A percentile compares a stretch with the other conserved stretches of the same genome.
Conservation (phyloP, 1,284 basidiomycete genomes). For the Naganishia liquefaciens region DNA sequence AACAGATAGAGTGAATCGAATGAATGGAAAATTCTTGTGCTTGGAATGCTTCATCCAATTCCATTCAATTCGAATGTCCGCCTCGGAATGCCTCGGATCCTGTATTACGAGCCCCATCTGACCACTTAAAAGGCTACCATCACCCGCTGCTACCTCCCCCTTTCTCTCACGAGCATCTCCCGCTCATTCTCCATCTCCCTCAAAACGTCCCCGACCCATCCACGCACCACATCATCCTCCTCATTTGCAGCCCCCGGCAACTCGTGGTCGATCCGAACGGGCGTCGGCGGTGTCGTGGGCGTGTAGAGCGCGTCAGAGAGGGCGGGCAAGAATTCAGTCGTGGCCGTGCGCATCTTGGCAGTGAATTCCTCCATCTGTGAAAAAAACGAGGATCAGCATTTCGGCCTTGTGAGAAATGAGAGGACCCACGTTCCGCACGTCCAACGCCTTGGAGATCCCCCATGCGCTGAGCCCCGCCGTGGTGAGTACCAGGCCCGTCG, state of each 20-base stretch:
- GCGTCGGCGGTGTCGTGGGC: neutral
- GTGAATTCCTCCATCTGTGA: slow-evolving; percentile 31
- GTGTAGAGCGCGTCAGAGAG: neutral
- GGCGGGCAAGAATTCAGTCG: neutral
- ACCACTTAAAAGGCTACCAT: too few relatives aligned
- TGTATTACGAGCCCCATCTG: too few relatives aligned
- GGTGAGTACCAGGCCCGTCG: slow-evolving; percentile 19
- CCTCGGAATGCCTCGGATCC: too few relatives aligned
- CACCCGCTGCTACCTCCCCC: neutral
- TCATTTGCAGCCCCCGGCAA: neutral
- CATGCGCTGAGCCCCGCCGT: slow-evolving; percentile 8
- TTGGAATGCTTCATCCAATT: too few relatives aligned
- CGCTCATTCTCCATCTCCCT: slow-evolving; percentile 16
- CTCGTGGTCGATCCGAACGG: neutral
- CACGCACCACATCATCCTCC: slow-evolving; percentile 9
- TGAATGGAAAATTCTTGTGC: too few relatives aligned
- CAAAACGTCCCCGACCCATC: slow-evolving; percentile 16
- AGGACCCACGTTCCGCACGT: slow-evolving; percentile 27
- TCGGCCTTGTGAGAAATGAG: neutral
- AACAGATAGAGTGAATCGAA: too few relatives aligned
- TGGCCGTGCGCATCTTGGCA: slow-evolving; percentile 24
- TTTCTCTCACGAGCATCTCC: neutral
- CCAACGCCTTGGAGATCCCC: slow-evolving; percentile 13
- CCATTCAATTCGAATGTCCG: too few relatives aligned
- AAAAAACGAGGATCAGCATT: neutral